These are phyloP conservation scores for Aspergillus awamori DNA, from an alignment of 2,329 filamentous ascomycete genomes.

Conservation along the genomic window DNA sequence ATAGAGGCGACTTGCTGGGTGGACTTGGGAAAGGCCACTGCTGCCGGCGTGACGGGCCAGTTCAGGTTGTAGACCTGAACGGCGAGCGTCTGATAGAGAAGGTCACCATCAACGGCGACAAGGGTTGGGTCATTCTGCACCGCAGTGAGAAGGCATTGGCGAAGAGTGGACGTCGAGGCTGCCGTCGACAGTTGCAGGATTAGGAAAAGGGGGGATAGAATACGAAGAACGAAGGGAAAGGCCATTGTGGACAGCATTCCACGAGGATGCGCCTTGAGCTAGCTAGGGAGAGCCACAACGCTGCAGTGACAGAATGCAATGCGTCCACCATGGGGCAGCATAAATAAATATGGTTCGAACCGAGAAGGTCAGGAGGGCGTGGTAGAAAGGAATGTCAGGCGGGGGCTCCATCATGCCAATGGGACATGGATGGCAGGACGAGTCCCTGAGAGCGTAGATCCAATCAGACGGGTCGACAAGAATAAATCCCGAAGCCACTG, in stretches of 20 bases:
- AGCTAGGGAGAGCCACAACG: background rate
- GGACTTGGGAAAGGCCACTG: slow-evolving; percentile 38
- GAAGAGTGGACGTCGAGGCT: background rate
- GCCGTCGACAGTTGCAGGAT: background rate
- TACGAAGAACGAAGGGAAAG: background rate
- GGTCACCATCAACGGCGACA: slow-evolving; percentile 21
- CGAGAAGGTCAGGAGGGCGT: background rate
- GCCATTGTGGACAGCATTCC: background rate
- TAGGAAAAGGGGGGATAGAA: background rate
- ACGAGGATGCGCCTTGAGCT: background rate
- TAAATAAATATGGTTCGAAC: background rate
- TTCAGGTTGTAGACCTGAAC: slow-evolving; percentile 32
- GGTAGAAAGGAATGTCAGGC: background rate
- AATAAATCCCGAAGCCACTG: background rate
- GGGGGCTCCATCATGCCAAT: background rate
- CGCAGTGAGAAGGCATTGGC: slow-evolving; percentile 3
- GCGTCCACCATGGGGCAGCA: background rate
- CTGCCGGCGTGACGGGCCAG: slow-evolving; percentile 33
- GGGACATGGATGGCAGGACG: background rate
- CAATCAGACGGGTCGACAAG: background rate
- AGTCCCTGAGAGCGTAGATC: background rate
- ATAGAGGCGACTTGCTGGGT: slow-evolving; percentile 49
- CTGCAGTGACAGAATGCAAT: background rate
- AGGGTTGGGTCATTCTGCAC: slow-evolving; percentile 7
- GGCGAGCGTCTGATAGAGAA: slow-evolving; percentile 19